Conservation (phyloP, 768 basidiomycete species). For the Suillus subluteus region DNA sequence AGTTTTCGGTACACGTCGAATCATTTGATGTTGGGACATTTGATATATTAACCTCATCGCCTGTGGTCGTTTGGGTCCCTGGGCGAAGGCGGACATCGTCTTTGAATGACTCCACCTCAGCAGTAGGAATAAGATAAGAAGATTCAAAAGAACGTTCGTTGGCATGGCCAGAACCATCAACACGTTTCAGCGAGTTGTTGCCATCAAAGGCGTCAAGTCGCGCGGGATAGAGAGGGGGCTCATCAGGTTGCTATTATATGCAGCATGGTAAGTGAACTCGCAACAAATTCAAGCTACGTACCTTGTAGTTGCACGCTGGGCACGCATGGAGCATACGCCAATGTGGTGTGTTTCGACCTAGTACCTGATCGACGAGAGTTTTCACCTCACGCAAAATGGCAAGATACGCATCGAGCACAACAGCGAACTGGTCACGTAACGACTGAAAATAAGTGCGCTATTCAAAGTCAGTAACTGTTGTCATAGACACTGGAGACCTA, state of each 20-base stretch:
- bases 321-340: conserved; percentile 39
- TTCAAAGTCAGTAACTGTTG: no score
- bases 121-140: conserved; percentile 29
- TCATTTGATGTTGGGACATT: no score
- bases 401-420: conserved; percentile 43
- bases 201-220: conserved; percentile 11
- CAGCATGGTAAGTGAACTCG: not conserved
- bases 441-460: no score
- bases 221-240: conserved; percentile 28
- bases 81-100: conserved; percentile 12
- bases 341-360: conserved; percentile 31
- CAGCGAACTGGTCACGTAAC: no score
- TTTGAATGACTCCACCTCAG: conserved; percentile 32
- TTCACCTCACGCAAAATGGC: conserved; percentile 27
- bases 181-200: conserved; percentile 33
- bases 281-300: conserved; percentile 12
- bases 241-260: conserved; percentile 20
- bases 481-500: no score
- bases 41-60: no score
- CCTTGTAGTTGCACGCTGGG: conserved; percentile 40
- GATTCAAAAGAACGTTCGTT: conserved; percentile 24
- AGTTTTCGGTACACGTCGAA: conserved; percentile 30
- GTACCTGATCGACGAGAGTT: conserved; percentile 20
- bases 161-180: conserved; percentile 23
- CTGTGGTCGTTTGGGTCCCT: not conserved